Conservation (phyloP, 2,329 filamentous ascomycete species). For the Phaeosphaeriaceae sp. region DNA sequence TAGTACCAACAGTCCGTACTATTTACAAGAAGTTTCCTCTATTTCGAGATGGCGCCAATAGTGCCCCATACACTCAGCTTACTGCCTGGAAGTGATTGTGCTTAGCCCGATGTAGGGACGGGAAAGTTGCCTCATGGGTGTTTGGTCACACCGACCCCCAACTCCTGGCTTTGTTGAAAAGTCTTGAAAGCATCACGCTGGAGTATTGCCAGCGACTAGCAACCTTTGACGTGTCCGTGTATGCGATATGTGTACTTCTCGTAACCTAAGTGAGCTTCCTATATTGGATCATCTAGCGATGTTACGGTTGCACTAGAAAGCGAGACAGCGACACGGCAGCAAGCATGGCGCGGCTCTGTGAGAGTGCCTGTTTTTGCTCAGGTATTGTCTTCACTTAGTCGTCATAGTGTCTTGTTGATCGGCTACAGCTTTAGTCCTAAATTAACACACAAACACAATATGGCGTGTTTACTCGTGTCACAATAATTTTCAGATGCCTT, state of each 20-base stretch:
- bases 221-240: background rate
- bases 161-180: too few relatives aligned
- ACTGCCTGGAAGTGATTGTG: background rate
- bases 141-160: too few relatives aligned
- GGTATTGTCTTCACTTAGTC: too few relatives aligned
- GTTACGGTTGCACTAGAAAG: conserved; percentile 8
- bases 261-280: background rate
- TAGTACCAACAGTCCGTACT: too few relatives aligned
- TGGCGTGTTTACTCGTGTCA: too few relatives aligned
- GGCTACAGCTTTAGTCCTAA: too few relatives aligned
- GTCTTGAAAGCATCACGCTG: too few relatives aligned
- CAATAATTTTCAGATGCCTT: too few relatives aligned
- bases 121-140: too few relatives aligned
- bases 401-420: too few relatives aligned
- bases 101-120: too few relatives aligned
- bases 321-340: conserved; percentile 3
- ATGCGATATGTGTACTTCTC: background rate
- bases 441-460: too few relatives aligned
- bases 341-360: background rate
- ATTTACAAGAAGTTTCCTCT: background rate
- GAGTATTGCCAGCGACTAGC: background rate
- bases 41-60: background rate
- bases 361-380: background rate
- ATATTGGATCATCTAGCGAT: conserved; percentile 1
- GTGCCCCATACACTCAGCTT: background rate